Evolutionary conservation across 352 stramenopile genomes (phyloP).

Genomic region (Phytophthora agathidicida): DNA sequence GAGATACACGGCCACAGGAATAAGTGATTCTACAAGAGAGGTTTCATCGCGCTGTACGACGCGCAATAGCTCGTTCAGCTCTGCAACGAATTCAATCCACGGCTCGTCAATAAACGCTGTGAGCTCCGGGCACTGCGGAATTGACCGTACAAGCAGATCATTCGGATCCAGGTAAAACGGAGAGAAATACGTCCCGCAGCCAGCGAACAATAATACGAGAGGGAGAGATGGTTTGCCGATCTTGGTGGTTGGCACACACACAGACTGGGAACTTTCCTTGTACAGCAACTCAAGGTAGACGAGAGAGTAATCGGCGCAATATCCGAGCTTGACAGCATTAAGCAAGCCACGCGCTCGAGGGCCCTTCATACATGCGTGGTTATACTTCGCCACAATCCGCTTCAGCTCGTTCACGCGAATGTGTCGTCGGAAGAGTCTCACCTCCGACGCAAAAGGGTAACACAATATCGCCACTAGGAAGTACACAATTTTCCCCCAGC

Average conservation of each 20-base stretch:
- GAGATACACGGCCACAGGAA: constrained; percentile 68
- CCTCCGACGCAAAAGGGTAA: constrained; percentile 72
- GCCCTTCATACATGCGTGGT: constrained; percentile 85
- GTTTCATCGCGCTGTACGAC: constrained; percentile 67
- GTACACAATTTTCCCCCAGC: constrained; percentile 69
- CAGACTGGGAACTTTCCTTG: constrained; percentile 74
- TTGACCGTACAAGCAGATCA: constrained; percentile 76
- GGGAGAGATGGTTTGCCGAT: constrained; percentile 78
- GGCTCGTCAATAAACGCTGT: constrained; percentile 87
- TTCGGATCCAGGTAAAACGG: constrained; percentile 84
- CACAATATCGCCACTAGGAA: constrained; percentile 64
- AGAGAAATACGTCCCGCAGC: constrained; percentile 78
- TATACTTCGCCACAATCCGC: constrained; percentile 76
- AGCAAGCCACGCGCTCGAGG: constrained; percentile 67
- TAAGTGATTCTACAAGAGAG: constrained; percentile 59
- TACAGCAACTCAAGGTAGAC: constrained; percentile 82
- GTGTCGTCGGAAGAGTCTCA: constrained; percentile 72
- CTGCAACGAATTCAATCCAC: constrained; percentile 85
- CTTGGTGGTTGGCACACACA: constrained; percentile 72
- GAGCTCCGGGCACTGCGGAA: constrained; percentile 79
- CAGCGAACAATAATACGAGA: constrained; percentile 78
- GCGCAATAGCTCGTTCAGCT: constrained; percentile 78
- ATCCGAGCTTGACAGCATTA: constrained; percentile 82
- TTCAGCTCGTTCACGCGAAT: constrained; percentile 81
- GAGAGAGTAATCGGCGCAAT: constrained; percentile 80